Evolutionary conservation across 1,284 basidiomycete species (phyloP).

Genomic region (Bondarzewia mesenterica): DNA sequence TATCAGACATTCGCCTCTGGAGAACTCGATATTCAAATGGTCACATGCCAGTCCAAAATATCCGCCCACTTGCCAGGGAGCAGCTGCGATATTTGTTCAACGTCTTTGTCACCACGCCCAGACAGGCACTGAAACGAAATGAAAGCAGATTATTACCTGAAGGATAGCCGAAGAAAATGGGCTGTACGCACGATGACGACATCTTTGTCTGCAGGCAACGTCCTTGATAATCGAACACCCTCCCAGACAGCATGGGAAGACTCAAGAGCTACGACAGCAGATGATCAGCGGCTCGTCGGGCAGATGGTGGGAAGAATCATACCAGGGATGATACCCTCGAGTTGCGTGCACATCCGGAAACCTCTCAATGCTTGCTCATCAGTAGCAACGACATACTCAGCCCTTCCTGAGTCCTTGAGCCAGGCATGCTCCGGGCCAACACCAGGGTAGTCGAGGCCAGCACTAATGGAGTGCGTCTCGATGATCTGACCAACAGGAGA

Average conservation of each 20-base stretch:
- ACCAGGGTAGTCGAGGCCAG: slow-evolving; percentile 87
- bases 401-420: slow-evolving; percentile 90
- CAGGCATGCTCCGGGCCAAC: slow-evolving; percentile 98
- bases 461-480: slow-evolving; percentile 96
- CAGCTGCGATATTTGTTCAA: slow-evolving; percentile 82
- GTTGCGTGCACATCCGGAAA: slow-evolving; percentile 86
- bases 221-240: slow-evolving; percentile 80
- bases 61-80: slow-evolving; percentile 85
- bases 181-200: slow-evolving; percentile 74
- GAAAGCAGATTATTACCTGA: neutral
- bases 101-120: slow-evolving; percentile 92
- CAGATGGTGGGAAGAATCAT: slow-evolving; percentile 17
- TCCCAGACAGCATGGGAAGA: slow-evolving; percentile 96
- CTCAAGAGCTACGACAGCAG: slow-evolving; percentile 64
- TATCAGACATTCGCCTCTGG: too few species aligned
- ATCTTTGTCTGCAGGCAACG: slow-evolving; percentile 77
- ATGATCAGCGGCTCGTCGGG: slow-evolving; percentile 1
- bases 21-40: slow-evolving; percentile 10
- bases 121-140: slow-evolving; percentile 69
- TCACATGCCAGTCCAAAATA: slow-evolving; percentile 80
- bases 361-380: slow-evolving; percentile 91
- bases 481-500: slow-evolving; percentile 86
- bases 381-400: slow-evolving; percentile 89
- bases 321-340: slow-evolving; percentile 97
- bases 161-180: slow-evolving; percentile 5